Evolutionary conservation across 176 grass and related monocot species (phyloP).

Genomic region (Leersia perrieri): DNA sequence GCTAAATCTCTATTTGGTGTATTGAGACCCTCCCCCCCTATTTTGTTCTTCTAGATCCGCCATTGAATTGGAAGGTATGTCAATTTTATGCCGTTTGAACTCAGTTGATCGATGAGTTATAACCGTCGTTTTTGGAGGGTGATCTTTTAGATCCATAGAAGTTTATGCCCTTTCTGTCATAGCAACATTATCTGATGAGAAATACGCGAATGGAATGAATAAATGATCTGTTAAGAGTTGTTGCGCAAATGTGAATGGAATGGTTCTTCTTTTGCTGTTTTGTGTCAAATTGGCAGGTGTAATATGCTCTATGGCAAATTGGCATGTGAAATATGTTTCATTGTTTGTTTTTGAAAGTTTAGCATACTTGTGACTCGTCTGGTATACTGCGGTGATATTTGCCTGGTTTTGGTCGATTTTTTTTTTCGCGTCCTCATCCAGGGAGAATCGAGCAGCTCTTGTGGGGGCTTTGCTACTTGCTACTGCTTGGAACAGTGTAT

Average conservation of each 20-base stretch:
- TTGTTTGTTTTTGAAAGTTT: not conserved
- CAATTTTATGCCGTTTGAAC: not conserved
- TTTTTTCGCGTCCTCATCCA: not conserved
- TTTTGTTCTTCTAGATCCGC: too few relatives aligned
- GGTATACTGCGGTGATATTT: not conserved
- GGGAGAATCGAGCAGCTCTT: not conserved
- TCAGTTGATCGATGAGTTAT: not conserved
- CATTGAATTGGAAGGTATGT: too few relatives aligned
- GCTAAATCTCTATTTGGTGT: too few relatives aligned
- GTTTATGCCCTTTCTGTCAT: not conserved
- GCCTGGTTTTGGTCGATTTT: not conserved
- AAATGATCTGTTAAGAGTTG: not conserved
- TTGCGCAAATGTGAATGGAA: not conserved
- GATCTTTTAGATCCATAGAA: not conserved
- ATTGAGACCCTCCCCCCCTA: too few relatives aligned
- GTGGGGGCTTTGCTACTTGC: too few relatives aligned
- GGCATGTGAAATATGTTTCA: too few relatives aligned
- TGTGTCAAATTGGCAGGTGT: not conserved
- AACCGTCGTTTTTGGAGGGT: not conserved
- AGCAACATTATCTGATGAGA: not conserved
- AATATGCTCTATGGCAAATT: too few relatives aligned
- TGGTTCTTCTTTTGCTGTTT: not conserved
- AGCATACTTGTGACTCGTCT: not conserved
- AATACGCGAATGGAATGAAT: not conserved
- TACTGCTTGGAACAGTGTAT: not conserved